Base-by-base conservation (phyloP, 768 basidiomycete species). In the Naganishia friedmannii region DNA sequence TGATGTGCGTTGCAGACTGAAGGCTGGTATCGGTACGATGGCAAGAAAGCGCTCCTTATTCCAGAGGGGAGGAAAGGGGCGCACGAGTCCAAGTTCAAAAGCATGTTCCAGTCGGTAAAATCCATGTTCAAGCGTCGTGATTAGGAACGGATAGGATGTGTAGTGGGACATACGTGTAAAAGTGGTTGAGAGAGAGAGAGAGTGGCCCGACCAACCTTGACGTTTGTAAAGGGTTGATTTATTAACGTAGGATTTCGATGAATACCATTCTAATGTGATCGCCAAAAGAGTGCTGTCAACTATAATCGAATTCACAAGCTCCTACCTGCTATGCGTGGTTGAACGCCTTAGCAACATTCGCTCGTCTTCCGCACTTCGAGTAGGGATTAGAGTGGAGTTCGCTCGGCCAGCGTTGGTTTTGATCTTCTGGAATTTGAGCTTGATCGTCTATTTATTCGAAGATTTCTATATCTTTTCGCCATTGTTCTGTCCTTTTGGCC, bases 61-160 rank as follows among this genome's bases (percentile, higher is more conserved):
- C 60, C 54, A 53, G 60, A 63, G 7, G 26, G n/a, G 39, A 45
- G 23, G 19, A 63, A 63, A 17, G 39, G 17, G 6, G 37, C 21
- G n/a, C 60, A 63, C 48, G 63, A 70, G n/a, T 53, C 46, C 46
- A 60, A 58, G 26, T 70, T 70, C 28, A 70, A 70, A 48, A 70
- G 48, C 53, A 54, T 70, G 45, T 65, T 70, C 39, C 60, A 63
- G 8, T 63, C 60, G 39, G 60, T 63, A 5, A 63, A 63, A 42
- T 42, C 60, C 2, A 63, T 63, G 9, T 63, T 63, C 60, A 63
- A 63, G 26, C 21, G 60, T 28, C 57, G 57, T 28, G 60, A 55
- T 15, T 55, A 51, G 54, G 32, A 19, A 19, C 54, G 29, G 12
- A 5, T 29, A 55, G 32, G 29, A 15, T 55, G 53, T 54, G 19